Evolutionary conservation across 805 yeast species (phyloP).

Genomic region (Pichia scutulata): DNA sequence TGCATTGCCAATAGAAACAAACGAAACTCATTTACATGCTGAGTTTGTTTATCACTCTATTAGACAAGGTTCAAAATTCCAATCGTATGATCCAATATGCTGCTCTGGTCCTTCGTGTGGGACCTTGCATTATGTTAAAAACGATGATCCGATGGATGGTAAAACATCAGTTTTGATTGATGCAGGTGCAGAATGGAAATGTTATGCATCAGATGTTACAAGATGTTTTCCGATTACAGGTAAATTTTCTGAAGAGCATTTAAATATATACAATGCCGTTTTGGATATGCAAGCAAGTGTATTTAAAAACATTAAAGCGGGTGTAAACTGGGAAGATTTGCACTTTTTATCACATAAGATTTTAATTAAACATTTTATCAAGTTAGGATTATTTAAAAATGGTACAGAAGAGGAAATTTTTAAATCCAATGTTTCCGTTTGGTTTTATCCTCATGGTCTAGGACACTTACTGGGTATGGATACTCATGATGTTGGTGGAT

Average conservation of each 20-base stretch:
- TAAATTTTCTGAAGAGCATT: conserved; percentile 81
- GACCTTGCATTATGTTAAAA: conserved; percentile 81
- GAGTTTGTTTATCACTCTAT: conserved; percentile 90
- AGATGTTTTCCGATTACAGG: conserved; percentile 92
- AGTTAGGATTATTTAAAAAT: conserved; percentile 65
- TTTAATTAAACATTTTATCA: conserved; percentile 59
- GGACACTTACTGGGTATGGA: conserved; percentile 94
- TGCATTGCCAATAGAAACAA: conserved; percentile 77
- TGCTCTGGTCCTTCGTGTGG: conserved; percentile 91
- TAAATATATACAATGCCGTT: conserved; percentile 73
- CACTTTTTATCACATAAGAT: conserved; percentile 76
- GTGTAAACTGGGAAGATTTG: conserved; percentile 76
- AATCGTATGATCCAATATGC: conserved; percentile 92
- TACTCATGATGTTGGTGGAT: conserved; percentile 93
- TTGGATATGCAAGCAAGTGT: conserved; percentile 73
- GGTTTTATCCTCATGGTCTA: conserved; percentile 91
- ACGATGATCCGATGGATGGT: conserved; percentile 54
- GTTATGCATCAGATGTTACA: conserved; percentile 90
- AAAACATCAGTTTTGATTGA: conserved; percentile 73
- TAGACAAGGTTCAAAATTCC: conserved; percentile 86
- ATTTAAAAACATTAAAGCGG: conserved; percentile 70
- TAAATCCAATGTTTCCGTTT: conserved; percentile 60
- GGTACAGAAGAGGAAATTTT: conserved; percentile 56
- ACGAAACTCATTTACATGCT: conserved; percentile 91
- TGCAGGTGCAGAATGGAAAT: conserved; percentile 96